Evolutionary conservation across 2,329 filamentous ascomycete genomes (phyloP).

Genomic region (Rhytidhysteron rufulum): DNA sequence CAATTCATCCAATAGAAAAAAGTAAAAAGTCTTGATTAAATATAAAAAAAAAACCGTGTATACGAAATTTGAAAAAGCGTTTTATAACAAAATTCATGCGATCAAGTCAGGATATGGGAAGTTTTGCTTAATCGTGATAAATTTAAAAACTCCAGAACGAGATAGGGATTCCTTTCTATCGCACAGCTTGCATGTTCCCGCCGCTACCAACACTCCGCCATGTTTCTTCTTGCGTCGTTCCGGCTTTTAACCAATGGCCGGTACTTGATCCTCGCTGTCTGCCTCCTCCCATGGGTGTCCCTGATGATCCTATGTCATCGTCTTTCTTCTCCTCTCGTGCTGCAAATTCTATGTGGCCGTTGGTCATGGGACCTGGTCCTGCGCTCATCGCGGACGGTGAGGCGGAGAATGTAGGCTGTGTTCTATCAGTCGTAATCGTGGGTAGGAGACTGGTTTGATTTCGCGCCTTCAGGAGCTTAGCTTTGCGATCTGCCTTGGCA

Average conservation of each 20-base stretch:
- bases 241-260: conserved; percentile 65
- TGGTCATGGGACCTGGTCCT: conserved; percentile 24
- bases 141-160: too few relatives aligned
- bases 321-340: conserved; percentile 48
- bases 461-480: conserved; percentile 61
- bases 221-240: conserved; percentile 81
- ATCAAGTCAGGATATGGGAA: too few relatives aligned
- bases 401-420: conserved; percentile 35
- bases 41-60: too few relatives aligned
- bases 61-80: too few relatives aligned
- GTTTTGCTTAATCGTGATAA: too few relatives aligned
- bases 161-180: too few relatives aligned
- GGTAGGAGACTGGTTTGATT: conserved; percentile 64
- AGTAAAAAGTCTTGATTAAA: too few relatives aligned
- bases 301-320: conserved; percentile 50
- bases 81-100: too few relatives aligned
- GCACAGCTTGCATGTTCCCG: too few relatives aligned
- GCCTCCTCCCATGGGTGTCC: too few relatives aligned
- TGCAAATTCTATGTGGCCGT: conserved; percentile 10
- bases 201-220: conserved; percentile 60
- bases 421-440: conserved; percentile 43
- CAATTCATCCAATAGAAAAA: too few relatives aligned
- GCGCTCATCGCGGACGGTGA: conserved; percentile 34
- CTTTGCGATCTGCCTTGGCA: conserved; percentile 80
- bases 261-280: conserved; percentile 38